Evolutionary conservation across 768 basidiomycete species (phyloP), one percentile per base, ranked within the genome.

Genomic region (Boletus sensibilis): DNA sequence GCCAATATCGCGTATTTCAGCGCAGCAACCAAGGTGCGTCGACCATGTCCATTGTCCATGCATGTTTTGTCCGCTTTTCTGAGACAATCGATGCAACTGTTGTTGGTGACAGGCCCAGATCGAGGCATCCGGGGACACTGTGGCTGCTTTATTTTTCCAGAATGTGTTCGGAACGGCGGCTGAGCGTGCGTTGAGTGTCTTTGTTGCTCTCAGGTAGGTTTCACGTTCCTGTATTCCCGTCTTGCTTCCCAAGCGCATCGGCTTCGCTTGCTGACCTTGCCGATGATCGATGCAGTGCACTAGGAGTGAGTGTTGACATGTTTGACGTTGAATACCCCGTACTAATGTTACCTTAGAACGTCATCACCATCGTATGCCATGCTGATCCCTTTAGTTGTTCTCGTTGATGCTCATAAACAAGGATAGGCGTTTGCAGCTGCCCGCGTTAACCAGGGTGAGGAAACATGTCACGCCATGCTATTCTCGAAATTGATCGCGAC

Each of bases 1-100:
- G 81, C 82, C 1, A 84, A 85, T 53, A 69, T 85, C 1, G 79
- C 83, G 4, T 84, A 84, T 60, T 84, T 84, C 40, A 75, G 82
- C 18, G 67, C 64, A 5, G 64, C 68, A 1, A 65, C 53, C 42
- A 64, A 59, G 60, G 69, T 68, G 1, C 5, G 55, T 41, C 1
- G 14, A 7, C 9, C 12, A 1, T 16, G 2, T 21, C 23, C 16
- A 10, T n/a, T n/a, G n/a, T 29, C 5, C 10, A 10, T 29, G 25
- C 9, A 5, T 18, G 3, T 4, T n/a, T 56, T 43, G 3, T n/a
- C n/a, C n/a, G n/a, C n/a, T n/a, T n/a, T n/a, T n/a, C n/a, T n/a
- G n/a, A n/a, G n/a, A n/a, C n/a, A n/a, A n/a, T n/a, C 12, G 37
- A 40, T 37, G 9, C 16, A 2, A 34, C 5, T 9, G 1, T 46